Base-by-base conservation (phyloP, 192 early-diverging fungal species). In the Coemansia sp. region DNA sequence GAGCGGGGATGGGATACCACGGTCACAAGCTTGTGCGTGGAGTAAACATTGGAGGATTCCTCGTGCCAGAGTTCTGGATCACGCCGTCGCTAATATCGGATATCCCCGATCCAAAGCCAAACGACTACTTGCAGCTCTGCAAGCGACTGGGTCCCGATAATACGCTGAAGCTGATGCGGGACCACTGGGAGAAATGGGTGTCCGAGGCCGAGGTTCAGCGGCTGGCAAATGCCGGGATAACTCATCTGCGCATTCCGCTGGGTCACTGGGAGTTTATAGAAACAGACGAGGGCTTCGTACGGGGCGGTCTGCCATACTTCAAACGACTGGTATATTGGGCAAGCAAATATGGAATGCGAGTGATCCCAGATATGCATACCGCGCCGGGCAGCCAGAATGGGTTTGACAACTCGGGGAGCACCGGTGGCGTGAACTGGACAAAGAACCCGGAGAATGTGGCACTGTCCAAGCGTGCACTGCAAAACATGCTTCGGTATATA, bases 61-160 rank as follows among this genome's bases (percentile, higher is more conserved):
- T 86, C 10, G 79, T 86, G 31, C 82, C 84, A 41, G 85, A 87
- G 61, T 81, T 73, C 34, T 87, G 85, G 85, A 85, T 87, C 55
- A 83, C 81, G 34, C 81, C 81, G 6, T 78, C 68, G 31, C 45
- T 83, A 7, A 62, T 79, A 11, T 54, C 66, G 4, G 42, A 64
- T 9, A 79, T 85, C 38, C 59, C 82, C 4, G 61, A 81, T 5
- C 86, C 68, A 25, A 74, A 79, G 50, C 76, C 78, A 28, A 70
- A 29, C 66, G 72, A 79, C 55, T 80, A 79, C 25, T 23, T 74
- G 40, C 67, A 79, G 48, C 79, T 87, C 1, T 82, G 76, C 58
- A 62, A 78, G 9, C 56, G 74, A n/a, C 75, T 83, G 19, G 72
- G 75, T 0, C 55, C 77, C 8, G 81, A 83, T 4, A 72, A 63